phyloP scores from a whole-genome alignment of 148 eudicot species.

The Gaultheria prostrata region DNA sequence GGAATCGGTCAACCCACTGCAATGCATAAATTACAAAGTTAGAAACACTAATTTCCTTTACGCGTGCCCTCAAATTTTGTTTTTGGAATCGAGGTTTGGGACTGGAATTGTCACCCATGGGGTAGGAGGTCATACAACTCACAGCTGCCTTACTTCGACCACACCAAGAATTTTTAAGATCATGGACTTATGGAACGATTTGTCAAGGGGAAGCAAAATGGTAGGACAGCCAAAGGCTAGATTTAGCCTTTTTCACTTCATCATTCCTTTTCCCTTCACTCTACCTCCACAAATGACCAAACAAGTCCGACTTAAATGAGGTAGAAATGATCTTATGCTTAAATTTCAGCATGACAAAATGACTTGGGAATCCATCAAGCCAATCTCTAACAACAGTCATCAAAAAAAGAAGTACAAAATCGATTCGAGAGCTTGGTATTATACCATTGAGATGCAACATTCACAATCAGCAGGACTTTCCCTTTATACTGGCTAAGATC shows the following conservation, averaged over 20 bases:
- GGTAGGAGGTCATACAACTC: background rate
- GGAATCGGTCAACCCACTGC: slow-evolving; percentile 79
- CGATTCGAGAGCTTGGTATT: background rate
- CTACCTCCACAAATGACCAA: background rate
- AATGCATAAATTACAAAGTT: background rate
- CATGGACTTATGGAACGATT: background rate
- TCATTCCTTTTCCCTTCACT: background rate
- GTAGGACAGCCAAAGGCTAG: background rate
- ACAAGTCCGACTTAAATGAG: background rate
- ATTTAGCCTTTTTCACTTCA: background rate
- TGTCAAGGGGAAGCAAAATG: background rate
- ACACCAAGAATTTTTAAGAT: background rate
- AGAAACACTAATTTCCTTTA: background rate
- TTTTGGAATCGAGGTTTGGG: background rate
- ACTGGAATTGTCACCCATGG: background rate
- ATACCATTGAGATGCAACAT: slow-evolving; percentile 52
- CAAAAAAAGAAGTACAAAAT: background rate
- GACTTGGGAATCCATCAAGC: background rate
- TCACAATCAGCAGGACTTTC: slow-evolving; percentile 41
- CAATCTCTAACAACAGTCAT: background rate
- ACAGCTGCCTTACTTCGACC: background rate
- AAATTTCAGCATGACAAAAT: background rate
- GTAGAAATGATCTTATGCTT: background rate
- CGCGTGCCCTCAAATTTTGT: background rate
- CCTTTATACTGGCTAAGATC: slow-evolving; percentile 39